Evolutionary conservation across 345 rosid species (phyloP).

Genomic region (Diplotaxis tenuifolia): DNA sequence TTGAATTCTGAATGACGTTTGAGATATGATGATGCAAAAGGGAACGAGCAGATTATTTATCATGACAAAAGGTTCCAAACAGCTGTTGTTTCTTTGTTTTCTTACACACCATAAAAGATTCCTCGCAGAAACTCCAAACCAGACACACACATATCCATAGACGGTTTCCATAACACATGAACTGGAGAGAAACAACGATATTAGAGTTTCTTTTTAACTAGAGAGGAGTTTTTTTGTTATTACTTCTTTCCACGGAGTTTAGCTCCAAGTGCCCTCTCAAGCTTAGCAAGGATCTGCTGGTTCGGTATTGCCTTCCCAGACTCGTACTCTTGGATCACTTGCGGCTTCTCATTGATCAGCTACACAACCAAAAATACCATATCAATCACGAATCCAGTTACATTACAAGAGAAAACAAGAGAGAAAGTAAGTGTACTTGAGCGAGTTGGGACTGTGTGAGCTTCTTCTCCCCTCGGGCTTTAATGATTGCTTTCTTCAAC

Average conservation of each 20-base stretch:
- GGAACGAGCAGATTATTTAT: conserved; percentile 21
- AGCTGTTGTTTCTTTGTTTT: not conserved
- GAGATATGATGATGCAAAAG: not conserved
- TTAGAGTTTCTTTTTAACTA: not conserved
- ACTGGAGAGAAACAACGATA: conserved; percentile 4
- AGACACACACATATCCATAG: not conserved
- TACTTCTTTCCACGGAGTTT: too few species aligned
- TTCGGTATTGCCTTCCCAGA: too few species aligned
- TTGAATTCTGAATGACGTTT: not conserved
- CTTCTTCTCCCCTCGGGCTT: conserved; percentile 88
- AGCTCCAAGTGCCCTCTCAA: too few species aligned
- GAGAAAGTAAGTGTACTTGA: conserved; percentile 49
- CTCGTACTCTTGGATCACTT: too few species aligned
- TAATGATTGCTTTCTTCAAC: conserved; percentile 87
- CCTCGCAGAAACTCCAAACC: conserved; percentile 2
- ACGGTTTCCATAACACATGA: conserved; percentile 1
- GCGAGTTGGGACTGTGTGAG: conserved; percentile 94
- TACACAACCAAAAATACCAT: too few species aligned
- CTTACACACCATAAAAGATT: conserved; percentile 29
- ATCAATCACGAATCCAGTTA: not conserved
- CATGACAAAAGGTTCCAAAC: conserved; percentile 24
- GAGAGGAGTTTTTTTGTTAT: too few species aligned
- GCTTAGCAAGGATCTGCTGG: too few species aligned
- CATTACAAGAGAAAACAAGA: not conserved
- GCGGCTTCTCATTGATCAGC: too few species aligned